Conservation (phyloP, 108 stramenopile species). For the Cyclotella distinguenda region DNA sequence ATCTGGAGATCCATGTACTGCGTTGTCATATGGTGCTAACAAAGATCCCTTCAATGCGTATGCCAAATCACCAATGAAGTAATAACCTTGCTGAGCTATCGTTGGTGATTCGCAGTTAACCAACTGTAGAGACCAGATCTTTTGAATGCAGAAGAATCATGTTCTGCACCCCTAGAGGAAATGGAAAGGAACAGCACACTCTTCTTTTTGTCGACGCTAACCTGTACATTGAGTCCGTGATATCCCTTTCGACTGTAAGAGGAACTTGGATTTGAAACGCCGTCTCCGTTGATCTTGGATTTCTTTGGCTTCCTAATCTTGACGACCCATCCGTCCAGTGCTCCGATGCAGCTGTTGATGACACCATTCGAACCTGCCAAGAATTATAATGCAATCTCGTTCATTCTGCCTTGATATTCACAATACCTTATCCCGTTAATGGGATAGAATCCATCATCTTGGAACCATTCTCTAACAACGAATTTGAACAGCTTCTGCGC, state of each 20-base stretch:
- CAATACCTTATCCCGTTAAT: conserved; percentile 3
- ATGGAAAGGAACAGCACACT: neutral
- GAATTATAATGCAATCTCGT: conserved; percentile 2
- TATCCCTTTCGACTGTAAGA: conserved; percentile 41
- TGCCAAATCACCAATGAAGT: no score
- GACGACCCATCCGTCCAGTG: conserved; percentile 26
- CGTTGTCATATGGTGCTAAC: no score
- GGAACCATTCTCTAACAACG: neutral
- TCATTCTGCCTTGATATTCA: neutral
- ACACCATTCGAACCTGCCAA: neutral
- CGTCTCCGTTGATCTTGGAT: no score
- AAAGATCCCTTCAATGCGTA: no score
- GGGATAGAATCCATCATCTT: neutral
- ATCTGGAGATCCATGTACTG: no score
- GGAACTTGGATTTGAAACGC: conserved; percentile 16
- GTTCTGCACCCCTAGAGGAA: conserved; percentile 1
- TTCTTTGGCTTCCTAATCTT: neutral
- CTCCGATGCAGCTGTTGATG: conserved; percentile 16
- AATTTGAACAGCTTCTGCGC: neutral
- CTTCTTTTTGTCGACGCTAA: conserved; percentile 23
- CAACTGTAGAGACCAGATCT: neutral
- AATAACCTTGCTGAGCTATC: no score
- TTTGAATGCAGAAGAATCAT: conserved; percentile 29
- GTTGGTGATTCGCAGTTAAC: no score
- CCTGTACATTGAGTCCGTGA: conserved; percentile 35